Evolutionary conservation across 306 rosid genomes (phyloP), one percentile per base, ranked within the genome.

Genomic region (Medicago truncatula): DNA sequence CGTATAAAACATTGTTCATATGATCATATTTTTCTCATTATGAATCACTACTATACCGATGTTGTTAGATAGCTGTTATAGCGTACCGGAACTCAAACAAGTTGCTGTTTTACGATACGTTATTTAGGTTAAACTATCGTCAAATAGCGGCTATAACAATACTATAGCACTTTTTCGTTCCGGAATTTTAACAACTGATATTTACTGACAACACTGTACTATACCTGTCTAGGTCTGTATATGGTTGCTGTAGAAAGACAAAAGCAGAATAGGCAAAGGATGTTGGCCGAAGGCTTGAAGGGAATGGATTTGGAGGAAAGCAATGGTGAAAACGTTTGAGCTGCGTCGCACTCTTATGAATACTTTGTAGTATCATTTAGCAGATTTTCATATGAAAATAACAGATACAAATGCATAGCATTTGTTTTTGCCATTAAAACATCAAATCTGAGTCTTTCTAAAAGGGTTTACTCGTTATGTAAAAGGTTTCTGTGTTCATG

Each of bases 181-280:
- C 4, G 31, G 31, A 28, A 28, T 28, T 28, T 28, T 3, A 28
- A 28, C 31, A 28, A 34, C 38, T 34, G 38, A 4, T 4, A 34
- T 34, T 34, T 34, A 5, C 38, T 34, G 38, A 34, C 38, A 34
- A 34, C 38, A 34, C 38, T 34, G 38, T 34, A 34, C 31, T 28
- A 28, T 28, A 57, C 64, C 38, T 77, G 72, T 78, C 69, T 60
- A 85, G 88, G 79, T 39, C 53, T 85, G 67, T 85, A 85, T 71
- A 65, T 81, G 88, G 88, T 85, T 75, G 88, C 88, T 44, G 76
- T 76, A 44, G 85, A 85, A 71, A 71, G 88, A 52, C 85, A 85
- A 60, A 5, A 23, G 58, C 50, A 85, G 59, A 85, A 85, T 52
- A 81, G 88, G 77, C 67, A 71, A 49, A 85, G 62, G 77, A 85